Conservation (phyloP, 768 basidiomycete genomes). For the Mycena latifolia region DNA sequence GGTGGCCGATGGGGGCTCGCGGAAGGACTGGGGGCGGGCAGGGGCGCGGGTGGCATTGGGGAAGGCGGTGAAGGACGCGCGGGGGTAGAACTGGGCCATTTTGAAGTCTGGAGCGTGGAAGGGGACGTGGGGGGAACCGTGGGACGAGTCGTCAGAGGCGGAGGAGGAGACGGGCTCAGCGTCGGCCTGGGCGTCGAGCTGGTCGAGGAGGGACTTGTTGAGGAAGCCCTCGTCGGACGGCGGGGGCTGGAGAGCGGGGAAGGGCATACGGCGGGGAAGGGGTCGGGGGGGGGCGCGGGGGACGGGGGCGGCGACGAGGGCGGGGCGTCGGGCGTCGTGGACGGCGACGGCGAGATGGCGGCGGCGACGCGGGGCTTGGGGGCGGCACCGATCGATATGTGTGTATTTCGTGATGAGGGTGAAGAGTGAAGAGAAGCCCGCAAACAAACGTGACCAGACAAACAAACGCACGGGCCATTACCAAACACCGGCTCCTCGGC, state of each 20-base stretch:
- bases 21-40: conserved; percentile 35
- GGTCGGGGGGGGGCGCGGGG: too few relatives aligned
- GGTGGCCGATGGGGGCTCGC: conserved; percentile 38
- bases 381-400: conserved; percentile 29
- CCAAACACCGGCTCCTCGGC: not conserved
- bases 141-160: conserved; percentile 64
- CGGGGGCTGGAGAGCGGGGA: conserved; percentile 53
- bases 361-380: conserved; percentile 13
- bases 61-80: conserved; percentile 48
- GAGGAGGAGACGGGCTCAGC: conserved; percentile 71
- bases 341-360: conserved; percentile 37
- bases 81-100: conserved; percentile 47
- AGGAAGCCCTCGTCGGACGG: conserved; percentile 82
- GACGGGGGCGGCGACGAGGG: not conserved
- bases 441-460: not conserved
- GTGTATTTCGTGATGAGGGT: not conserved
- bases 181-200: conserved; percentile 87
- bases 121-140: conserved; percentile 60
- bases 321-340: not conserved
- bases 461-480: conserved; percentile 12
- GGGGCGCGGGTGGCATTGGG: conserved; percentile 27
- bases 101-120: conserved; percentile 53
- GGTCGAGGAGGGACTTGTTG: conserved; percentile 87
- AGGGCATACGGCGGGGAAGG: conserved; percentile 54
- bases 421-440: conserved; percentile 27